Base-by-base conservation (phyloP, 306 rosid species). In the Prunus mongolica region DNA sequence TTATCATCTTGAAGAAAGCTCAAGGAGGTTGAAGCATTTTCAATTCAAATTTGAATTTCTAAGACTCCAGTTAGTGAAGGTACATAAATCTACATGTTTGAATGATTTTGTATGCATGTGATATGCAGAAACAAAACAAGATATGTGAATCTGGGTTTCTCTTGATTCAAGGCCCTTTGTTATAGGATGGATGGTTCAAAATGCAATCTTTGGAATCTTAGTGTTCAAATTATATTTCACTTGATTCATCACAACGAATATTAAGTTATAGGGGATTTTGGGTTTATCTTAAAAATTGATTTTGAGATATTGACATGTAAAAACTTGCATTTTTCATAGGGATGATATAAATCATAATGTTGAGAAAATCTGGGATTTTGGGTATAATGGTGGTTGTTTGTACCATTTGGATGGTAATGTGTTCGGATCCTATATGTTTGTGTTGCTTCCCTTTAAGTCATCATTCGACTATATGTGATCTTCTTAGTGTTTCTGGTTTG, bases 401-500 rank as follows among this genome's bases (percentile, higher is more conserved):
- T 38, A 38, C 44, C 44, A 38, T 38, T 38, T 38, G 44, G 44
- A 38, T 38, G 44, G 7, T 65, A 25, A 76, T 22, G 16, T 5
- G 9, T 65, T 51, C 24, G 78, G 75, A 75, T 44, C 60, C 25
- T 22, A 22, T 65, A 13, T 65, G 64, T 60, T 47, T 49, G 32
- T 44, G 12, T 50, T 24, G 4, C 28, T 69, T 68, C 41, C 27
- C 3, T 69, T 63, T 63, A 13, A 24, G n/a, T 27, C 19, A 63
- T 49, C 44, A 25, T 11, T 55, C 8, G 27, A 71, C 54, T 52
- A 24, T 61, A 64, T 50, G 32, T 78, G 67, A 64, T 34, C 2
- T 52, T 82, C 73, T 54, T 76, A 0, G 38, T 60, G 74, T 47
- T 64, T 78, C 58, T 67, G 45, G 24, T 44, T 81, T 76, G 74